Evolutionary conservation across 2,329 filamentous ascomycete species (phyloP).

Genomic region (Colletotrichum sp.): DNA sequence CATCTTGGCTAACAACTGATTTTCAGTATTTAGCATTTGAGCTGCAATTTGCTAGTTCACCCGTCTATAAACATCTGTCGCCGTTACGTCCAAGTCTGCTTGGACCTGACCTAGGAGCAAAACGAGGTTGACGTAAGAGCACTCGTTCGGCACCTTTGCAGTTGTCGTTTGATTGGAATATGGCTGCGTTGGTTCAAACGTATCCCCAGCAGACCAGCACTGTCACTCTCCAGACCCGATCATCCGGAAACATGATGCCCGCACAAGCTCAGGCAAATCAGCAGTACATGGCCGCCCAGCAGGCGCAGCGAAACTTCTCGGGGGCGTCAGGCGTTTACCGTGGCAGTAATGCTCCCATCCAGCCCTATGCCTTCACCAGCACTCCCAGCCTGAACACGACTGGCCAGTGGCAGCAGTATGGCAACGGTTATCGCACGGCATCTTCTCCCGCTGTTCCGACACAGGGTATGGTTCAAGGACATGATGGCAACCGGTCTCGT

Average conservation of each 20-base stretch:
- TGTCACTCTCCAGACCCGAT: slow-evolving; percentile 77
- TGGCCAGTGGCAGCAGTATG: slow-evolving; percentile 56
- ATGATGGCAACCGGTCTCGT: slow-evolving; percentile 28
- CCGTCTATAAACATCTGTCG: neutral
- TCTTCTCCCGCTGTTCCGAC: slow-evolving; percentile 49
- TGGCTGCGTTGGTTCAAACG: slow-evolving; percentile 86
- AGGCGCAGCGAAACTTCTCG: slow-evolving; percentile 51
- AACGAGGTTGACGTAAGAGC: neutral
- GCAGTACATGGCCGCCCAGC: slow-evolving; percentile 53
- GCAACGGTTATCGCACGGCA: slow-evolving; percentile 51
- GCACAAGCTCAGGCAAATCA: slow-evolving; percentile 55
- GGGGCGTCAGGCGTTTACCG: slow-evolving; percentile 59
- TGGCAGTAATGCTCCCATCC: slow-evolving; percentile 64
- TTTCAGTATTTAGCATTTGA: neutral
- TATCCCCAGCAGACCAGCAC: slow-evolving; percentile 78
- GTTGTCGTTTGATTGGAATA: slow-evolving; percentile 47
- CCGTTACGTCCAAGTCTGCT: neutral
- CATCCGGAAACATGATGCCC: slow-evolving; percentile 66
- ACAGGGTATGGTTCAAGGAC: slow-evolving; percentile 40
- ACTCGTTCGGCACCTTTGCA: neutral
- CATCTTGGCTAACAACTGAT: neutral
- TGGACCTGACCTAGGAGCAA: neutral
- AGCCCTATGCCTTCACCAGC: slow-evolving; percentile 78
- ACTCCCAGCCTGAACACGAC: slow-evolving; percentile 69
- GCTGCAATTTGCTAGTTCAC: neutral